phyloP scores from a whole-genome alignment of 805 yeast species.

The Teunomyces stri region DNA sequence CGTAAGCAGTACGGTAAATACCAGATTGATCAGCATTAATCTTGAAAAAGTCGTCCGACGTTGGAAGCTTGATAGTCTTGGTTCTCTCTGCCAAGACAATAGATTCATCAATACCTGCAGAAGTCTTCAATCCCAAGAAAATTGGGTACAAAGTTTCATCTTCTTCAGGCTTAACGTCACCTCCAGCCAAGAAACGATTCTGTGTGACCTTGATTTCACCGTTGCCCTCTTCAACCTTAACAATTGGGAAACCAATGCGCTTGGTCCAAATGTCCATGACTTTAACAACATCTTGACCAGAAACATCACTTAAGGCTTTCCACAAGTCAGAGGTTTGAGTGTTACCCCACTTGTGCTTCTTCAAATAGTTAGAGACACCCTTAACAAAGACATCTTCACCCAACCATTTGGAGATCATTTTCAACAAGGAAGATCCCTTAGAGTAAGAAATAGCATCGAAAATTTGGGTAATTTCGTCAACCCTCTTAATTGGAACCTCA shows the following conservation, averaged over 20 bases:
- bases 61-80: conserved; percentile 38
- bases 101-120: conserved; percentile 59
- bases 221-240: conserved; percentile 57
- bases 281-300: conserved; percentile 67
- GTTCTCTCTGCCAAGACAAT: conserved; percentile 48
- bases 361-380: conserved; percentile 77
- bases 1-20: conserved; percentile 70
- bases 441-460: conserved; percentile 82
- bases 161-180: conserved; percentile 74
- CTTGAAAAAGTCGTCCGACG: conserved; percentile 55
- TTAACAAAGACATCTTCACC: conserved; percentile 75
- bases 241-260: conserved; percentile 74
- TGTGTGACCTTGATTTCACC: conserved; percentile 58
- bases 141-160: conserved; percentile 68
- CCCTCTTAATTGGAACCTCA: conserved; percentile 76
- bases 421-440: conserved; percentile 75
- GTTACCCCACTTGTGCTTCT: conserved; percentile 74
- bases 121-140: conserved; percentile 62
- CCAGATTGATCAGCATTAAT: conserved; percentile 74
- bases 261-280: conserved; percentile 83
- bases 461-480: conserved; percentile 79
- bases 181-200: conserved; percentile 72
- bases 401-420: conserved; percentile 77
- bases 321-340: conserved; percentile 76
- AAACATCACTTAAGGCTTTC: conserved; percentile 66